Evolutionary conservation across 768 basidiomycete species (phyloP).

Genomic region (Lactifluus volemus): DNA sequence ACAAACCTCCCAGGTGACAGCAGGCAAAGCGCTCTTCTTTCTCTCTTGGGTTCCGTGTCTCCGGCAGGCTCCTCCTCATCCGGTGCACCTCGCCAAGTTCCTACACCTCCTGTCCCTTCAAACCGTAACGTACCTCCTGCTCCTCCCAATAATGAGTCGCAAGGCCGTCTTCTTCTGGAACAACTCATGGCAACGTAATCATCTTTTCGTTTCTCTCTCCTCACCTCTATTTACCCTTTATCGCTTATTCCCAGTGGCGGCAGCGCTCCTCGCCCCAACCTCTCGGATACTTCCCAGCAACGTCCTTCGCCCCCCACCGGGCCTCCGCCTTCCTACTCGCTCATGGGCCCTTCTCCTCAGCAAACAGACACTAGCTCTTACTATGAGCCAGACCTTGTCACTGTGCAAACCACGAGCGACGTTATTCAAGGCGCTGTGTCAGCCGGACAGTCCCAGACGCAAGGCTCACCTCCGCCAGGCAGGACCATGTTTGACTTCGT

Average conservation of each 20-base stretch:
- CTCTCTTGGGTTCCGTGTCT: constrained; percentile 50
- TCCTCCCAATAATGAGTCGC: constrained; percentile 47
- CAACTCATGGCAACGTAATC: constrained; percentile 72
- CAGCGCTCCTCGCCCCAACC: constrained; percentile 12
- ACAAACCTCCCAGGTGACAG: constrained; percentile 34
- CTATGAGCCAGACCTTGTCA: constrained; percentile 19
- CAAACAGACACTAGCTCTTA: constrained; percentile 16
- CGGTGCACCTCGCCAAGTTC: constrained; percentile 48
- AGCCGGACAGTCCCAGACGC: constrained; percentile 27
- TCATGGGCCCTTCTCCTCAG: constrained; percentile 6
- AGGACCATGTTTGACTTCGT: constrained; percentile 82
- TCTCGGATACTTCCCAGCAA: constrained; percentile 10
- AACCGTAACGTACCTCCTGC: constrained; percentile 44
- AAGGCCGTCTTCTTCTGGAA: constrained; percentile 69
- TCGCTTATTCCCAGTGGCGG: not conserved
- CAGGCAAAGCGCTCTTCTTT: constrained; percentile 61
- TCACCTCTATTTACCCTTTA: not conserved
- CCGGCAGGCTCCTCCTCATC: constrained; percentile 29
- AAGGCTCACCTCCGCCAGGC: constrained; percentile 57
- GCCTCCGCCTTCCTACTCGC: constrained; percentile 14
- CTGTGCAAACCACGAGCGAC: constrained; percentile 19
- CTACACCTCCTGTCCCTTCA: constrained; percentile 57
- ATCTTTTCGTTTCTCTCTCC: constrained; percentile 1
- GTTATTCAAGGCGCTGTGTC: constrained; percentile 11
- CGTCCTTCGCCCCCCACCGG: constrained; percentile 10